Evolutionary conservation across 1,139 yeast species (phyloP), one percentile per base, ranked within the genome.

Genomic region (Entelexis paramagnoliae): DNA sequence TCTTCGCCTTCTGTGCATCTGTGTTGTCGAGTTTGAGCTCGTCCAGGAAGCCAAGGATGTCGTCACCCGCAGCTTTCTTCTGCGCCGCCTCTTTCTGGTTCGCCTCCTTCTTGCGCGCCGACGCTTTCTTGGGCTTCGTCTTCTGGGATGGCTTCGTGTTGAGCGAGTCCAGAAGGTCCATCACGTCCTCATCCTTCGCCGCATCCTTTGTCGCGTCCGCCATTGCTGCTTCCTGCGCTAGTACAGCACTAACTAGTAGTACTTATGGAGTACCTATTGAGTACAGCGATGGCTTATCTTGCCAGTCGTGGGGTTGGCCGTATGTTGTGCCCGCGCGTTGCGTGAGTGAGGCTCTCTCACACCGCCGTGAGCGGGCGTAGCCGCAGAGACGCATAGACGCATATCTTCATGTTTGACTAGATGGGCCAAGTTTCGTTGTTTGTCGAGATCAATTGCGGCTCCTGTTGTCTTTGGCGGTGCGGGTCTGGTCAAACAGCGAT

Each of bases 121-220:
- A 44, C 51, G 56, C 46, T 57, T 58, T 47, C 56, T 49, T 32
- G 61, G 60, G 10, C 62, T 53, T 64, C 30, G 57, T 59, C 30
- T 59, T 60, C 41, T 58, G 53, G 42, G 46, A 46, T 48, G 57
- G 53, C 55, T 81, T 87, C 19, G 53, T 44, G 11, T 95, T 96
- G 46, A 91, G 74, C 1, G 95, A 84, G 64, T 89, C 93, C 62
- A 91, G 76, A 66, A 91, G 84, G 60, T 89, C 95, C 59, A 89
- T 71, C 11, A 91, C 96, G 63, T 89, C 96, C 62, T 86, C 94
- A 13, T 43, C 53, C 46, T 43, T 43, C 11, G 20, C 8, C 22
- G 46, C 16, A 19, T 43, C 53, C 46, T 43, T 43, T 5, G 20
- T 14, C n/a, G 46, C 20, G 17, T 32, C 38, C 30, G 46, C 20